These are phyloP conservation scores for Amaranthus tricolor DNA, from an alignment of 179 eudicot species.

Conservation along the genomic window DNA sequence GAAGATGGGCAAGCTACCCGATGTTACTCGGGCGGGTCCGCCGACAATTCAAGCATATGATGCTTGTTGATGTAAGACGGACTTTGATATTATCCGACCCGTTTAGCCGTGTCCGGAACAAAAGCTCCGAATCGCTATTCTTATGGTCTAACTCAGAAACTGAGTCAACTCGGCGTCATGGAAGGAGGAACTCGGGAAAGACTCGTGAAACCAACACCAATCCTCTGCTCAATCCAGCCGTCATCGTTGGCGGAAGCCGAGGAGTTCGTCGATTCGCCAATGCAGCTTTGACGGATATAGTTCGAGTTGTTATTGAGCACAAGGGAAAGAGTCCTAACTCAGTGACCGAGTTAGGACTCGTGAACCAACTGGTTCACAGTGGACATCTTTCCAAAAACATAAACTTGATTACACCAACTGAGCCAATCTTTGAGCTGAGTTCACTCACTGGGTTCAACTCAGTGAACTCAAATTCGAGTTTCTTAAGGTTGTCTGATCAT, in stretches of 20 bases:
- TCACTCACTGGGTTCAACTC: slow-evolving; percentile 39
- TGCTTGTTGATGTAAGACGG: slow-evolving; percentile 50
- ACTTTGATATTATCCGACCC: slow-evolving; percentile 60
- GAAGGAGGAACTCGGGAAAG: slow-evolving; percentile 27
- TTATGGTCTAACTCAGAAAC: slow-evolving; percentile 25
- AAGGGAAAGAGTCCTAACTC: slow-evolving; percentile 40
- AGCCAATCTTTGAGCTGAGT: slow-evolving; percentile 53
- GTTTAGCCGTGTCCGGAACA: slow-evolving; percentile 48
- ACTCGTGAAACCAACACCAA: background rate
- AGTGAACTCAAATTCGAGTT: slow-evolving; percentile 23
- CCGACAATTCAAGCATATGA: slow-evolving; percentile 61
- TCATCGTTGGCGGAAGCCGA: slow-evolving; percentile 63
- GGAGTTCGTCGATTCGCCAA: slow-evolving; percentile 62
- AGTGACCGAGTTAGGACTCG: slow-evolving; percentile 55
- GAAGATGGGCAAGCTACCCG: slow-evolving; percentile 89
- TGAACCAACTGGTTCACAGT: slow-evolving; percentile 56
- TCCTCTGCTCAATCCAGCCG: slow-evolving; percentile 30
- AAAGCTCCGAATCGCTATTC: slow-evolving; percentile 52
- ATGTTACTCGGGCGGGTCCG: slow-evolving; percentile 78
- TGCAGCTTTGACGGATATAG: slow-evolving; percentile 64
- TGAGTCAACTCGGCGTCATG: slow-evolving; percentile 26
- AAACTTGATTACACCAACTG: slow-evolving; percentile 33
- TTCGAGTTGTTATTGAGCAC: slow-evolving; percentile 40
- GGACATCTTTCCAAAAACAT: slow-evolving; percentile 50
- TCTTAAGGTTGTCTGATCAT: slow-evolving; percentile 18